These are phyloP conservation scores for Cryptosporidium xiaoi DNA, from an alignment of 169 alveolate genomes.

Conservation along the genomic window DNA sequence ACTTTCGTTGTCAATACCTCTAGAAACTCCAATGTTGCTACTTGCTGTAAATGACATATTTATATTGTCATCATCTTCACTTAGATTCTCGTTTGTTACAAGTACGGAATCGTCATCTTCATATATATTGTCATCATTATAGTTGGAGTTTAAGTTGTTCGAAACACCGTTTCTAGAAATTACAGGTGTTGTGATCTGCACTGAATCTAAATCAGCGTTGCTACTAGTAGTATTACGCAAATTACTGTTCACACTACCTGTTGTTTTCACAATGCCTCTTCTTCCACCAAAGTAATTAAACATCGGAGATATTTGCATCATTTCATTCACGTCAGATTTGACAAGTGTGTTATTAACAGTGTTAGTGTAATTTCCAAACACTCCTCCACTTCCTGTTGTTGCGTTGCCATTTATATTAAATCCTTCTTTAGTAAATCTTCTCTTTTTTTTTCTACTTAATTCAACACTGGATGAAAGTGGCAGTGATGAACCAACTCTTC, in stretches of 20 bases:
- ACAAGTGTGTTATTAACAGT: neutral
- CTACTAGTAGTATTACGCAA: neutral
- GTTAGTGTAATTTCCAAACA: no score
- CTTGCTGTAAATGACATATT: neutral
- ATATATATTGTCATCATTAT: no score
- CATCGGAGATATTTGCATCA: neutral
- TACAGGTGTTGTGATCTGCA: no score
- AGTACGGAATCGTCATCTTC: constrained; percentile 38
- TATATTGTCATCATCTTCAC: constrained; percentile 56
- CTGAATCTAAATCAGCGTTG: neutral
- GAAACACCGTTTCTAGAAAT: neutral
- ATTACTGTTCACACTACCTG: neutral
- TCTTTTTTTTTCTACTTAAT: constrained; percentile 47
- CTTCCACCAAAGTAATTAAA: neutral
- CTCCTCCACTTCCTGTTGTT: no score
- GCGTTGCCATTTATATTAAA: neutral
- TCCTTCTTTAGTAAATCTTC: constrained; percentile 72
- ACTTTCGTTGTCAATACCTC: neutral
- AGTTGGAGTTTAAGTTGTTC: constrained; percentile 22
- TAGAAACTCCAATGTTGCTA: neutral
- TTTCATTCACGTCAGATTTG: neutral
- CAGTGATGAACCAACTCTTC: constrained; percentile 48
- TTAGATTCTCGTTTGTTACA: constrained; percentile 50
- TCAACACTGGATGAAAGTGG: constrained; percentile 47
- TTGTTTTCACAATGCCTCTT: neutral